These are phyloP conservation scores for Chrysoporthe deuterocubensis DNA, from an alignment of 2,329 filamentous ascomycete species.

Conservation along the genomic window DNA sequence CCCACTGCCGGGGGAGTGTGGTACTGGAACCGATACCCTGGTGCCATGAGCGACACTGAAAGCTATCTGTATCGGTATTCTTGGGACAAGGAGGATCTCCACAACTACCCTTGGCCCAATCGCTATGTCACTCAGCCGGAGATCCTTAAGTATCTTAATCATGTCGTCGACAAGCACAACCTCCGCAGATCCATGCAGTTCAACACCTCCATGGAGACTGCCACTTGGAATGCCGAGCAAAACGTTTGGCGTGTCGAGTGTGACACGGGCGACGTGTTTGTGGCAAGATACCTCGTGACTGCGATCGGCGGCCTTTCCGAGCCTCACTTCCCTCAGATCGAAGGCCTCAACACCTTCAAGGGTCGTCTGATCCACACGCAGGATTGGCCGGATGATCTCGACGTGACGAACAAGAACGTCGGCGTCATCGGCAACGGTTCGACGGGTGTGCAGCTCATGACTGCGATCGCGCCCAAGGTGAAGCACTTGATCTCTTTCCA, in stretches of 20 bases:
- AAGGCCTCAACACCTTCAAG: conserved; percentile 30
- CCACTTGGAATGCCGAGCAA: conserved; percentile 42
- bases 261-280: conserved; percentile 42
- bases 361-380: conserved; percentile 28
- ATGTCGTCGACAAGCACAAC: conserved; percentile 48
- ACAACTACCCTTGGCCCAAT: conserved; percentile 49
- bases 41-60: conserved; percentile 39
- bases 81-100: conserved; percentile 43
- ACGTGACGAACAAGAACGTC: conserved; percentile 26
- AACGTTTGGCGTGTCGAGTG: conserved; percentile 49
- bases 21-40: conserved; percentile 45
- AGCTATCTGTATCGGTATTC: conserved; percentile 37
- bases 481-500: conserved; percentile 52
- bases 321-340: conserved; percentile 43
- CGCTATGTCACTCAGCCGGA: conserved; percentile 45
- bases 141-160: conserved; percentile 49
- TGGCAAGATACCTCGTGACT: conserved; percentile 48
- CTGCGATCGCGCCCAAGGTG: conserved; percentile 40
- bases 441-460: conserved; percentile 29
- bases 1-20: conserved; percentile 13
- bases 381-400: conserved; percentile 20
- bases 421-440: conserved; percentile 31
- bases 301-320: conserved; percentile 51
- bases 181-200: conserved; percentile 51
- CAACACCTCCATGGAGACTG: conserved; percentile 45